Conservation (phyloP, 345 rosid species). For the Limnanthes douglasii region DNA sequence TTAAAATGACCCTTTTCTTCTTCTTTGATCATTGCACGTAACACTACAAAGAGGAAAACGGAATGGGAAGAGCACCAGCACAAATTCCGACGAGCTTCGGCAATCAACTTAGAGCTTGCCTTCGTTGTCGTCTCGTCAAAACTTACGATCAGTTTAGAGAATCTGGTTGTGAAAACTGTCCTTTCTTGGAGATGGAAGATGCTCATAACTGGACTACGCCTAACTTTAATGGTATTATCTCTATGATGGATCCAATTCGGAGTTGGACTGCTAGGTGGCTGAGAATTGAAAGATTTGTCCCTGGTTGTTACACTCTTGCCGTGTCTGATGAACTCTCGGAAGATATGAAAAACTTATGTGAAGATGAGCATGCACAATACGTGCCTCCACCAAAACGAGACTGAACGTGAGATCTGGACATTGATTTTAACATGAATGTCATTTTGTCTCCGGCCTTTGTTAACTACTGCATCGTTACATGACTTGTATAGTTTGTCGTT, state of each 20-base stretch:
- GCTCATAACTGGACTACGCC: constrained; percentile 80
- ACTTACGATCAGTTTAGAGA: constrained; percentile 87
- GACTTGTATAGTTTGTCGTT: too few relatives aligned
- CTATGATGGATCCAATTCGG: constrained; percentile 89
- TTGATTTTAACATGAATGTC: too few relatives aligned
- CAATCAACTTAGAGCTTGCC: constrained; percentile 77
- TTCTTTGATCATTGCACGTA: too few relatives aligned
- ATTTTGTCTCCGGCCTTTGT: too few relatives aligned
- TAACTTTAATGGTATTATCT: constrained; percentile 75
- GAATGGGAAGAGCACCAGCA: constrained; percentile 50
- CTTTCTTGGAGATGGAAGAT: constrained; percentile 80
- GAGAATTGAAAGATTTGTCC: constrained; percentile 77
- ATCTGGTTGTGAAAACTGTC: constrained; percentile 79
- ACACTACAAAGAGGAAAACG: too few relatives aligned
- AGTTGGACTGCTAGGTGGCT: constrained; percentile 99
- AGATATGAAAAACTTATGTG: constrained; percentile 71
- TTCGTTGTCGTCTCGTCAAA: constrained; percentile 80
- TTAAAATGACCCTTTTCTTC: too few relatives aligned
- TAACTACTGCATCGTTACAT: too few relatives aligned
- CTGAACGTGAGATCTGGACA: too few relatives aligned
- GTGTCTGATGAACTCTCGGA: constrained; percentile 72
- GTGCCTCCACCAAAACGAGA: too few relatives aligned
- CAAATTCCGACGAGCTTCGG: constrained; percentile 95
- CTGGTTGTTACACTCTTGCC: constrained; percentile 81
- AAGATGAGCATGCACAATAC: constrained; percentile 69